Base-by-base conservation (phyloP, 208 protist genomes). In the Wallacemonas sp. region DNA sequence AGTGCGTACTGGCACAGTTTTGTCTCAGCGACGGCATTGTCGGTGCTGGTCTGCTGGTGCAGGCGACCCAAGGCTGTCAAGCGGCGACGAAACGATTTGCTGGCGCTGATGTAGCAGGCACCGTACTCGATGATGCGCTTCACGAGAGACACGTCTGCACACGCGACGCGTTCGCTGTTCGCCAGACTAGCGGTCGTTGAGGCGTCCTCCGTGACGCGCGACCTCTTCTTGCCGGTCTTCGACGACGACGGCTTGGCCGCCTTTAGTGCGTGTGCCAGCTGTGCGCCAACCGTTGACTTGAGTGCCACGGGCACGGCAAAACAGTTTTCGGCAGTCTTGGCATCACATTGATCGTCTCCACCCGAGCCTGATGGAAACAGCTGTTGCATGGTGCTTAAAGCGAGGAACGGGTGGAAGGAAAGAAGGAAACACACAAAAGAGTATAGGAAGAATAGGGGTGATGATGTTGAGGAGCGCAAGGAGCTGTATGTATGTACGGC, bases 1-100 rank as follows among this genome's bases (percentile, higher is more conserved):
- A 82, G 36, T 14, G 64, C 71, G 25, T 41, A 59, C 31, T 41
- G 52, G 52, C 52, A 59, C 32, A 59, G 52, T n/a, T 59, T 29
- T 7, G 26, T 55, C 32, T 44, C 52, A 5, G 52, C 14, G n/a
- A 29, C 52, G 12, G 26, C 52, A 2, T 59, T 7, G 10, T 20
- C 25, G 5, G 48, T 44, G 32, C 10, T 41, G 10, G 36, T 41
- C 36, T 33, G 52, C 31, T 39, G 14, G 29, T 29, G 52, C 32
- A 59, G 31, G 8, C 31, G 26, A 29, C 52, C 14, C 3, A 59
- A 22, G 4, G 52, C 14, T 5, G 32, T 12, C 3, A 59, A 29
- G 11, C 52, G 52, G 12, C 52, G 52, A n/a, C 31, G 52, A n/a
- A 59, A 59, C 4, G 52, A 3, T 3, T 59, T 29, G 22, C 52